Conservation (phyloP, 2,329 filamentous ascomycete genomes). For the Shiraia sp. region DNA sequence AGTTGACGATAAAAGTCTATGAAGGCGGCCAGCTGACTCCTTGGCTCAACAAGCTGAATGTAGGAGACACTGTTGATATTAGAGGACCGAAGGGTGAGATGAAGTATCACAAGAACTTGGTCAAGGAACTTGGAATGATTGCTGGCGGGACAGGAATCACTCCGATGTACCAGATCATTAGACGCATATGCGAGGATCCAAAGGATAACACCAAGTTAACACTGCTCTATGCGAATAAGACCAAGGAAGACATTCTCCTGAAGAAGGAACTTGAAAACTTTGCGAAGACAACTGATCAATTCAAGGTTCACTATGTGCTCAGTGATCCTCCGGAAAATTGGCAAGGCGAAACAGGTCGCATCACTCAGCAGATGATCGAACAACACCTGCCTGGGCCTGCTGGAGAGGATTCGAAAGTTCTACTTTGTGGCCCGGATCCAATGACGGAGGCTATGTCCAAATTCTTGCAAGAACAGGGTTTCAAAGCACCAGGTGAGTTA, state of each 20-base stretch:
- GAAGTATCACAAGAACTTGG: constrained; percentile 48
- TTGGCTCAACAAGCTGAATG: constrained; percentile 52
- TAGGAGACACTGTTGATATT: constrained; percentile 57
- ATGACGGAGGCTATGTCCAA: constrained; percentile 14
- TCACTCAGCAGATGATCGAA: constrained; percentile 11
- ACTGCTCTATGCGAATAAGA: constrained; percentile 63
- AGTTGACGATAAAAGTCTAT: constrained; percentile 59
- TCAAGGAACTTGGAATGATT: constrained; percentile 58
- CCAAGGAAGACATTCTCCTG: constrained; percentile 63
- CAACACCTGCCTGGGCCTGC: constrained; percentile 9
- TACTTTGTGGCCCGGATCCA: constrained; percentile 70
- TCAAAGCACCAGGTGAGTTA: constrained; percentile 16
- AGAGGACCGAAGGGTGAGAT: constrained; percentile 63
- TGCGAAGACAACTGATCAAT: constrained; percentile 53
- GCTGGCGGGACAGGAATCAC: constrained; percentile 60
- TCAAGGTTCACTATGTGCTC: constrained; percentile 61
- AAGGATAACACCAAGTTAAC: constrained; percentile 60
- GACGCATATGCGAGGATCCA: constrained; percentile 64
- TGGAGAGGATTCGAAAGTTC: constrained; percentile 83
- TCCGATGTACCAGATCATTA: constrained; percentile 65
- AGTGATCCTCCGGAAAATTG: constrained; percentile 29
- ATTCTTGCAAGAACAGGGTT: constrained; percentile 11
- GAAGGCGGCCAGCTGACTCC: constrained; percentile 54
- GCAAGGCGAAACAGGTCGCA: constrained; percentile 8
- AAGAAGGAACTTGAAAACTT: constrained; percentile 60